phyloP scores from a whole-genome alignment of 2,329 filamentous ascomycete species.

The Pleurostoma richardsiae region DNA sequence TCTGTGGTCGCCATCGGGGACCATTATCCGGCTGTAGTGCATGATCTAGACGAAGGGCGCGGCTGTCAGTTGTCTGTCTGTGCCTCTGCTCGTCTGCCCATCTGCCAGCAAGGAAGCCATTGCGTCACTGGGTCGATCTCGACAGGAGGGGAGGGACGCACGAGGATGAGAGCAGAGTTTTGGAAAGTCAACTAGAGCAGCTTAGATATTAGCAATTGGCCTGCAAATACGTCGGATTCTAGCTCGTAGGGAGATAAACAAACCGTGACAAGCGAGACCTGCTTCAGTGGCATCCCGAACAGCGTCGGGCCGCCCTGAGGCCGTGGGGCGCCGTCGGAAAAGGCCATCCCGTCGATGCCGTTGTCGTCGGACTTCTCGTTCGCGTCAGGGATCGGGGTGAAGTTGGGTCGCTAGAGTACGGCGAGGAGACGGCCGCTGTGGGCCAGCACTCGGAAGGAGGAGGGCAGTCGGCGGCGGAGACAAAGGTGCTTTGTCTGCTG shows the following conservation, averaged over 20 bases:
- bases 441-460: not conserved
- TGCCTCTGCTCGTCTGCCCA: not conserved
- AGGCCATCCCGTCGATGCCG: no score
- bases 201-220: constrained; percentile 15
- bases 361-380: not conserved
- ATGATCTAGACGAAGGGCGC: constrained; percentile 57
- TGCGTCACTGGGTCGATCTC: not conserved
- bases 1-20: constrained; percentile 73
- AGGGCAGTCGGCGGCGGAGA: not conserved
- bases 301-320: constrained; percentile 35
- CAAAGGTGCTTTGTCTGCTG: not conserved
- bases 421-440: not conserved
- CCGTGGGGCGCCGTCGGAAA: constrained; percentile 34
- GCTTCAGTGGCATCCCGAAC: constrained; percentile 62
- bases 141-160: constrained; percentile 26
- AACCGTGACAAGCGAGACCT: constrained; percentile 62
- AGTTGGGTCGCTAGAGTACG: not conserved
- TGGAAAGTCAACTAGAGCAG: constrained; percentile 65
- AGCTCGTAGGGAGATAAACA: constrained; percentile 13
- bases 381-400: not conserved
- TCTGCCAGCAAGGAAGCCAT: not conserved
- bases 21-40: constrained; percentile 94
- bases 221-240: not conserved
- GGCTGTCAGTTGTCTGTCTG: constrained; percentile 2
- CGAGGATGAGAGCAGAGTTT: constrained; percentile 73